Base-by-base conservation (phyloP, 2,329 filamentous ascomycete genomes). In the Blastomyces parvus region DNA sequence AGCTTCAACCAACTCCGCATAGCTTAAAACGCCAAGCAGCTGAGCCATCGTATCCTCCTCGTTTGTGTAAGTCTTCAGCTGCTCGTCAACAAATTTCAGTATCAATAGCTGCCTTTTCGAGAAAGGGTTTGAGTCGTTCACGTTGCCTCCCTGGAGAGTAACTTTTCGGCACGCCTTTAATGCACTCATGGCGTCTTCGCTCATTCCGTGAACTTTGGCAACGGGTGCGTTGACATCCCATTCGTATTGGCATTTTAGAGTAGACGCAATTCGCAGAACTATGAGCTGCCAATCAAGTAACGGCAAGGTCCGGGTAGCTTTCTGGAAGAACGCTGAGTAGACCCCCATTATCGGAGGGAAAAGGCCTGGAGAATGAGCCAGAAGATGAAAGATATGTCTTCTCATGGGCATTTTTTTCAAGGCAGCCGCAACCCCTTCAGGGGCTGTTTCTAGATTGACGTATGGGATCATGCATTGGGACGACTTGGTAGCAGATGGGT, bases 221-320 rank as follows among this genome's bases (percentile, higher is more conserved):
- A 55, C 52, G 7, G 52, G 52, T n/a, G 52, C 52, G 27, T 55
- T 55, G 52, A 55, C 52, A 55, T 55, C 17, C 52, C 52, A 55
- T 36, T 55, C 52, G 17, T 55, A 55, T 55, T 55, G 27, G 27
- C 52, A 55, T 36, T 33, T 14, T 36, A 55, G 9, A 8, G 52
- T 33, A n/a, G 52, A 55, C 30, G 52, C 52, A 55, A 55, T 55
- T 55, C 52, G 52, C 33, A 55, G 52, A 55, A 55, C 52, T 30
- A 55, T 55, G 30, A 55, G 52, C 30, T 55, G 52, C 52, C 52
- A 55, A 36, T 55, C 52, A 7, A 55, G 30, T 19, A 55, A 36
- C 19, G 52, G 52, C 52, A 55, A 19, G 1, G 30, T 55, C 52
- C 52, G 27, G 52, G 52, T 55, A n/a, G 52, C 19, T 55, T 55